Percentiles rank a stretch among this genome's conserved stretches.
Evolutionary conservation across 768 basidiomycete species (phyloP).

Genomic region (Psilocybe cyanescens): DNA sequence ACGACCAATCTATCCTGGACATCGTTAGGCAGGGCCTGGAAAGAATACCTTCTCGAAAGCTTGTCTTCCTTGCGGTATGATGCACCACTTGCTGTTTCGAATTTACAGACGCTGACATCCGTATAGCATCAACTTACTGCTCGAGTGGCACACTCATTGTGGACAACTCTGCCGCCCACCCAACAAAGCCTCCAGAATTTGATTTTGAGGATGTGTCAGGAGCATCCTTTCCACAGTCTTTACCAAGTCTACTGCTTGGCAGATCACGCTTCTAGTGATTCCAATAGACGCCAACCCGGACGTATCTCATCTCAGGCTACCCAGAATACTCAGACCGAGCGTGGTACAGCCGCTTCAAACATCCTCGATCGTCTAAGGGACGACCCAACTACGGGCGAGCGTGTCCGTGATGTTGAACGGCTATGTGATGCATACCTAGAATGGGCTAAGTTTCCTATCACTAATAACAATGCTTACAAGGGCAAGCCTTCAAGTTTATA

Average conservation of each 20-base stretch:
- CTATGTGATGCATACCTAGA: slow-evolving; percentile 70
- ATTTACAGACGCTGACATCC: not conserved
- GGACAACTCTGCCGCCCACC: slow-evolving; percentile 32
- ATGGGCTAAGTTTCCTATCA: slow-evolving; percentile 71
- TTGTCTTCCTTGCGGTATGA: slow-evolving; percentile 78
- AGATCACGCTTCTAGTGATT: slow-evolving; percentile 21
- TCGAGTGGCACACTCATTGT: slow-evolving; percentile 60
- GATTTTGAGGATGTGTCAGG: slow-evolving; percentile 76
- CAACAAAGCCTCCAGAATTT: slow-evolving; percentile 67
- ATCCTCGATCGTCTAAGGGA: slow-evolving; percentile 59
- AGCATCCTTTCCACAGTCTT: slow-evolving; percentile 93
- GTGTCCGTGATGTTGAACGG: slow-evolving; percentile 56
- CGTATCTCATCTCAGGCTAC: slow-evolving; percentile 47
- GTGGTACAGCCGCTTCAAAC: slow-evolving; percentile 64
- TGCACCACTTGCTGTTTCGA: not conserved
- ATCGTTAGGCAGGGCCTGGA: slow-evolving; percentile 49
- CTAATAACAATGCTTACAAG: slow-evolving; percentile 31
- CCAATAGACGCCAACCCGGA: slow-evolving; percentile 47
- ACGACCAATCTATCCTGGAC: slow-evolving; percentile 52
- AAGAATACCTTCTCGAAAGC: slow-evolving; percentile 82
- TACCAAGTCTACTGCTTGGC: slow-evolving; percentile 87
- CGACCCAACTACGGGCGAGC: slow-evolving; percentile 38
- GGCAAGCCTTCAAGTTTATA: slow-evolving; percentile 1
- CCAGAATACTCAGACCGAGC: slow-evolving; percentile 61
- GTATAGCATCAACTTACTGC: slow-evolving; percentile 86